phyloP scores from a whole-genome alignment of 768 basidiomycete species.

The Hydnum rufescens region DNA sequence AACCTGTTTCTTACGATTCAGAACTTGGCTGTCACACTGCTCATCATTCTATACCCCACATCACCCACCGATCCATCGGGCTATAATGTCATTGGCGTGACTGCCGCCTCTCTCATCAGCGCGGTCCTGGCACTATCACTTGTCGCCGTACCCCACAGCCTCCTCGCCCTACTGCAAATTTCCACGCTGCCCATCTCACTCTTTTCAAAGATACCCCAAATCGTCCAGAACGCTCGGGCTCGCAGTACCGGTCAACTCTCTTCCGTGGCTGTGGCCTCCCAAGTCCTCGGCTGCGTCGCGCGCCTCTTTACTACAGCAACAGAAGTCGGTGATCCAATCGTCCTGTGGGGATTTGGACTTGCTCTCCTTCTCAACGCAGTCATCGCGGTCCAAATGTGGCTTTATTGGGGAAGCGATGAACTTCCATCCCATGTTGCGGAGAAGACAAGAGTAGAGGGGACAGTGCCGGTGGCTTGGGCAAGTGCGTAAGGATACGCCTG shows the following conservation, averaged over 20 bases:
- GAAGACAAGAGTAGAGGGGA: background rate
- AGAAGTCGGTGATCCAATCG: slow-evolving; percentile 67
- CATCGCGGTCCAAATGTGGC: slow-evolving; percentile 68
- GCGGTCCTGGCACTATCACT: slow-evolving; percentile 21
- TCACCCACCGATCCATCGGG: slow-evolving; percentile 17
- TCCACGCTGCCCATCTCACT: slow-evolving; percentile 79
- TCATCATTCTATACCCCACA: slow-evolving; percentile 46
- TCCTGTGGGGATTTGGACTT: slow-evolving; percentile 66
- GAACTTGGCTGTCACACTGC: slow-evolving; percentile 70
- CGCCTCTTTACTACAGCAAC: slow-evolving; percentile 83
- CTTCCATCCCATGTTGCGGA: background rate
- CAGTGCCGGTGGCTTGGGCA: slow-evolving; percentile 25
- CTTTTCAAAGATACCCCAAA: slow-evolving; percentile 89
- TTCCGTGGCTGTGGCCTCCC: slow-evolving; percentile 75
- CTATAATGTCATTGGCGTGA: slow-evolving; percentile 18
- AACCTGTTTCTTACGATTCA: slow-evolving; percentile 85
- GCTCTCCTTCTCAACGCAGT: slow-evolving; percentile 67
- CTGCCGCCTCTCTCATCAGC: slow-evolving; percentile 17
- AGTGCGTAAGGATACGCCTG: slow-evolving; percentile 24
- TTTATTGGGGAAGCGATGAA: slow-evolving; percentile 46
- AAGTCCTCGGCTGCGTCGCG: slow-evolving; percentile 76
- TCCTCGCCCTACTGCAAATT: slow-evolving; percentile 55
- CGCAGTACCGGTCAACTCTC: slow-evolving; percentile 85
- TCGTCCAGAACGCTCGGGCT: slow-evolving; percentile 54
- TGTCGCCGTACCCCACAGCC: slow-evolving; percentile 20